A percentile compares a stretch with the other conserved stretches of the same genome.
Conservation (phyloP, 805 yeast species). For the Crinitomyces ghanaensis region DNA sequence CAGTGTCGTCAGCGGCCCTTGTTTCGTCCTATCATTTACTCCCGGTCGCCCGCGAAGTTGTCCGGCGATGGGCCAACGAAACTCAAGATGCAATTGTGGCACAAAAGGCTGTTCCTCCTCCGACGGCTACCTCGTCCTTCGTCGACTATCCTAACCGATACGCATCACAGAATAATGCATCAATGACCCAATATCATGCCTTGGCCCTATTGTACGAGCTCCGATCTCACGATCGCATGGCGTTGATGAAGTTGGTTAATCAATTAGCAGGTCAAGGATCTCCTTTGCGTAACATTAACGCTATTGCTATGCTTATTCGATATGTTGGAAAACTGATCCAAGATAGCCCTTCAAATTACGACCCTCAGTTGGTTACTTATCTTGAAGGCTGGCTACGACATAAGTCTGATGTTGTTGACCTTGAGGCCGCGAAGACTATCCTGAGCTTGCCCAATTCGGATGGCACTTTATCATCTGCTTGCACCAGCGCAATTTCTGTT, state of each 20-base stretch:
- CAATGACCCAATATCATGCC: conserved; percentile 93
- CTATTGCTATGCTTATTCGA: conserved; percentile 75
- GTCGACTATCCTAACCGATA: too few species aligned
- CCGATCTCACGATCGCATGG: conserved; percentile 88
- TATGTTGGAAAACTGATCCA: conserved; percentile 59
- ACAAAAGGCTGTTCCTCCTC: conserved; percentile 30
- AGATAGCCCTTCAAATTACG: conserved; percentile 53
- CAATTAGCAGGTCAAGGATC: conserved; percentile 49
- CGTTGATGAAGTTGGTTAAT: conserved; percentile 79
- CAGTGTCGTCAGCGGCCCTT: conserved; percentile 87
- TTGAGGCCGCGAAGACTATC: conserved; percentile 81
- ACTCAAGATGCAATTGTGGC: conserved; percentile 80
- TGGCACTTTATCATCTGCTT: conserved; percentile 45
- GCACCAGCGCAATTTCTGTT: conserved; percentile 64
- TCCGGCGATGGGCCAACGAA: conserved; percentile 88
- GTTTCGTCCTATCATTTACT: conserved; percentile 82
- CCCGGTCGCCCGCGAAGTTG: conserved; percentile 84
- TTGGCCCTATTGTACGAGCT: conserved; percentile 79
- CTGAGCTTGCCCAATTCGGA: conserved; percentile 44
- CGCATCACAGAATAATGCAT: conserved; percentile 32
- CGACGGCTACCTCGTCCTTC: conserved; percentile 6
- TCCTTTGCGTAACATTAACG: conserved; percentile 65
- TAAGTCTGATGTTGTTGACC: conserved; percentile 78
- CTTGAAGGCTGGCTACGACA: conserved; percentile 63
- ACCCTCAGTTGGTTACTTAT: conserved; percentile 48